A percentile compares a stretch with the other conserved stretches of the same genome.
These are phyloP conservation scores for Lophium mytilinum DNA, from an alignment of 495 filamentous ascomycete genomes.

Conservation along the genomic window DNA sequence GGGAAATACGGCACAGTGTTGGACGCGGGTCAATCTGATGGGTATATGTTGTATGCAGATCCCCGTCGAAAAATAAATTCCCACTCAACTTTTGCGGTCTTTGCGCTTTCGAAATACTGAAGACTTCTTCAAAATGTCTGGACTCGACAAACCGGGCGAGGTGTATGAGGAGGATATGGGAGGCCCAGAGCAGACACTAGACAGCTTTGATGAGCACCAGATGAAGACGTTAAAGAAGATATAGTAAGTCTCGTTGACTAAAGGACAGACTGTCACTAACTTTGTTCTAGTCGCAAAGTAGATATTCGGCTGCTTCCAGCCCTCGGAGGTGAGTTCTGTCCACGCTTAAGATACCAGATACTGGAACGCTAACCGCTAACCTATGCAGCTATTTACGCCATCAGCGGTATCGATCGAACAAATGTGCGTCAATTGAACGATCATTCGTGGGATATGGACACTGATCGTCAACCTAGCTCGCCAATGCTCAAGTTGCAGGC, in stretches of 20 bases:
- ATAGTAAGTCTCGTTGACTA: not conserved
- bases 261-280: not conserved
- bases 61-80: too few relatives aligned
- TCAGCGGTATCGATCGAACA: conserved; percentile 12
- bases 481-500: conserved; percentile 5
- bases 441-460: not conserved
- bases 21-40: not conserved
- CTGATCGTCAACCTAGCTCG: not conserved
- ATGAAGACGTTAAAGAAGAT: not conserved
- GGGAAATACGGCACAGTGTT: not conserved
- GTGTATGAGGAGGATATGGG: not conserved
- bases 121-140: not conserved
- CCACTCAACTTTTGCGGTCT: not conserved
- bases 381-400: conserved; percentile 3
- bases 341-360: not conserved
- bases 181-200: not conserved
- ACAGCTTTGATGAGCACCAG: not conserved
- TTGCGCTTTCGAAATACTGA: not conserved
- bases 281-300: not conserved
- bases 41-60: too few relatives aligned
- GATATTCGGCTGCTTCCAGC: not conserved
- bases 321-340: not conserved
- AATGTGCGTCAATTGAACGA: not conserved
- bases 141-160: not conserved
- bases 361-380: not conserved